These are phyloP conservation scores for Lycium barbarum DNA, from an alignment of 257 asterid genomes.

Conservation along the genomic window DNA sequence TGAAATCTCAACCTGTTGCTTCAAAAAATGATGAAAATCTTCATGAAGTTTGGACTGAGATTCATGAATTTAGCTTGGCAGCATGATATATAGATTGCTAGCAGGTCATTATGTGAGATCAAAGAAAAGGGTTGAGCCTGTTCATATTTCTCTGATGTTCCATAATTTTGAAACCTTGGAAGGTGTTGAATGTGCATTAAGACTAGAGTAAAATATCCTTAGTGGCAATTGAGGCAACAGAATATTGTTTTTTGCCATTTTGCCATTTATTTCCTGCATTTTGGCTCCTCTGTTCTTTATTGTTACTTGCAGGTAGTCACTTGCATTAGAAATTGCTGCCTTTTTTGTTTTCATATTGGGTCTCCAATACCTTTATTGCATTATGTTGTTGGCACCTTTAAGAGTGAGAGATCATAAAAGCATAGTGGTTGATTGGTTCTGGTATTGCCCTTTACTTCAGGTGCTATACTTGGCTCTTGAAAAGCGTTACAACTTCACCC, in stretches of 20 bases:
- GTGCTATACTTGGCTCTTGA: conserved; percentile 88
- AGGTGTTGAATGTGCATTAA: background rate
- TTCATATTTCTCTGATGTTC: background rate
- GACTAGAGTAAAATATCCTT: background rate
- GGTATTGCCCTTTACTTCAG: conserved; percentile 43
- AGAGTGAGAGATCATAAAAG: conserved; percentile 1
- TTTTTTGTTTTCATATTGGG: background rate
- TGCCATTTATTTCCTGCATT: background rate
- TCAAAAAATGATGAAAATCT: background rate
- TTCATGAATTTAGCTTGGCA: background rate
- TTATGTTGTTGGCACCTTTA: background rate
- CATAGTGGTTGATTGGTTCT: conserved; percentile 9
- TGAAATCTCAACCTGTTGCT: background rate
- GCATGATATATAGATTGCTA: background rate
- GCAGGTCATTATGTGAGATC: conserved; percentile 1
- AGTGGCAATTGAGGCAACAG: background rate
- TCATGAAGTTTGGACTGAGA: background rate
- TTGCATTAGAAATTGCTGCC: background rate
- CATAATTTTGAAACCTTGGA: background rate
- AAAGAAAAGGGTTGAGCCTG: background rate
- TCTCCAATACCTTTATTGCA: background rate
- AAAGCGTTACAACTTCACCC: conserved; percentile 88
- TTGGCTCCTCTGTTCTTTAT: background rate
- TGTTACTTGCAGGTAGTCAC: background rate
- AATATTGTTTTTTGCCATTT: background rate